Evolutionary conservation across 2,329 filamentous ascomycete genomes (phyloP).

Genomic region (Alternaria sp.): DNA sequence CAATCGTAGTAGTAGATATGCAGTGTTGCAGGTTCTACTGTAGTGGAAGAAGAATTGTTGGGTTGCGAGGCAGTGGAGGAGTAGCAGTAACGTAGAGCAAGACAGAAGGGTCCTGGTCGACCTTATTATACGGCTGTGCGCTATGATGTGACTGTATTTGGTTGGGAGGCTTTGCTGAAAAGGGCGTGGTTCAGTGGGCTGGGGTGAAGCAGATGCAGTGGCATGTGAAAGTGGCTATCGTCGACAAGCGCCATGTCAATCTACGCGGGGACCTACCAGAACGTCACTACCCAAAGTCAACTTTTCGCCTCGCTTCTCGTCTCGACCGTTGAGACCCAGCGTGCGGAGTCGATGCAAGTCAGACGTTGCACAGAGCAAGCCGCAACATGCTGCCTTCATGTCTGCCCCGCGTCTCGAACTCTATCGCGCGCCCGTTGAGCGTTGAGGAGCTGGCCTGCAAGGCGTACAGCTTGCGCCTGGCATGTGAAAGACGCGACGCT

Average conservation of each 20-base stretch:
- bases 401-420: conserved; percentile 12
- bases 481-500: conserved; percentile 32
- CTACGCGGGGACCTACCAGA: not conserved
- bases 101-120: conserved; percentile 9
- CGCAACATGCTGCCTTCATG: conserved; percentile 3
- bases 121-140: conserved; percentile 36
- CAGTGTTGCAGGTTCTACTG: conserved; percentile 4
- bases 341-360: conserved; percentile 5
- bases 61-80: conserved; percentile 15
- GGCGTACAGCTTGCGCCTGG: conserved; percentile 14
- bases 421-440: conserved; percentile 6
- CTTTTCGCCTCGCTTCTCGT: not conserved
- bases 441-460: conserved; percentile 24
- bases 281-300: conserved; percentile 4
- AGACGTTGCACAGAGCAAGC: conserved; percentile 1
- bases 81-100: conserved; percentile 16
- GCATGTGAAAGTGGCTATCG: conserved; percentile 32
- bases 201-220: conserved; percentile 11
- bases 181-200: conserved; percentile 23
- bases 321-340: not conserved
- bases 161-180: conserved; percentile 26
- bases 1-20: conserved; percentile 10
- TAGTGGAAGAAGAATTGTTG: conserved; percentile 4
- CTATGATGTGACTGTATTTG: conserved; percentile 24
- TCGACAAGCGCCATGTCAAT: not conserved